Evolutionary conservation across 2,329 filamentous ascomycete genomes (phyloP).

Genomic region (Fusarium sp.): DNA sequence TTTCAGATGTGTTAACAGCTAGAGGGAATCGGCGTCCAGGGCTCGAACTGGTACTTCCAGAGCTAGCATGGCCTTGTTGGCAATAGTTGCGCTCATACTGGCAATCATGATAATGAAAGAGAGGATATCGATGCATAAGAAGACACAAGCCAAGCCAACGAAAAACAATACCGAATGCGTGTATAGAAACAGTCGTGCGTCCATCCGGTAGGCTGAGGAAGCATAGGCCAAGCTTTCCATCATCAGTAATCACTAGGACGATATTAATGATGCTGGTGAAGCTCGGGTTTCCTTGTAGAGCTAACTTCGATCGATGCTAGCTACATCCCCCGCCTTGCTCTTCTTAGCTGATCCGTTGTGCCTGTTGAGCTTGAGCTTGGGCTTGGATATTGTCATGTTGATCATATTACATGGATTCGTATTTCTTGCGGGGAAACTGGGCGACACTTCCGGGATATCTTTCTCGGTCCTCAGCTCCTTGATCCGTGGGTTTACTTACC

Average conservation of each 20-base stretch:
- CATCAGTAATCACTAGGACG: slow-evolving; percentile 34
- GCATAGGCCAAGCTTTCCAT: slow-evolving; percentile 1
- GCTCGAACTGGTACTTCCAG: slow-evolving; percentile 62
- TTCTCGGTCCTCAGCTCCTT: slow-evolving; percentile 2
- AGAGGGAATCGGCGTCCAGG: not conserved
- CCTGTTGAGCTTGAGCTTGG: not conserved
- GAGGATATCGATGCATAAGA: not conserved
- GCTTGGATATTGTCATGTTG: not conserved
- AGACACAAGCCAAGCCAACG: not conserved
- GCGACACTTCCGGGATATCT: slow-evolving; percentile 10
- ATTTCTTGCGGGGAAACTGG: slow-evolving; percentile 13
- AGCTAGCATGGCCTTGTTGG: slow-evolving; percentile 71
- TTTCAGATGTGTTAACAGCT: slow-evolving; percentile 49
- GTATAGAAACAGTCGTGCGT: not conserved
- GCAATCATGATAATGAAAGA: slow-evolving; percentile 71
- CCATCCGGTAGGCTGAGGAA: slow-evolving; percentile 3
- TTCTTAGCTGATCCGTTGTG: not conserved
- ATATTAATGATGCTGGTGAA: slow-evolving; percentile 39
- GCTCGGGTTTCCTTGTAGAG: slow-evolving; percentile 44
- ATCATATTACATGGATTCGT: not conserved
- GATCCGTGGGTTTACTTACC: not conserved
- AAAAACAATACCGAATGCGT: slow-evolving; percentile 2
- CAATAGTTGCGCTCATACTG: slow-evolving; percentile 77
- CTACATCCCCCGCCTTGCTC: not conserved
- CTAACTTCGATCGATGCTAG: slow-evolving; percentile 1